Evolutionary conservation across 257 asterid species (phyloP).

Genomic region (Solanum appendiculatum): DNA sequence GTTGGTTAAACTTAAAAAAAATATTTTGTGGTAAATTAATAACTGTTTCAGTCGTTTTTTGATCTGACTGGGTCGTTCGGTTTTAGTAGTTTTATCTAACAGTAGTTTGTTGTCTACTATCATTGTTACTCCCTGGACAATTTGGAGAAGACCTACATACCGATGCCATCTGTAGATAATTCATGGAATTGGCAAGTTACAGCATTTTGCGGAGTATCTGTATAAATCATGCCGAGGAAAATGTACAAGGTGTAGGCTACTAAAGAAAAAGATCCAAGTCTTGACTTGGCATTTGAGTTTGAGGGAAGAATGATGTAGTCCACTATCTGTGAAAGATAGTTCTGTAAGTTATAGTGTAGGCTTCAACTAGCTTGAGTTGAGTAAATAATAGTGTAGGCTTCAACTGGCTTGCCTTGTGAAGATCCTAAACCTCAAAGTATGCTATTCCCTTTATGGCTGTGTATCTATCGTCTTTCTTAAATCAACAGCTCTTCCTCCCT

Average conservation of each 20-base stretch:
- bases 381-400: background rate
- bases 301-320: background rate
- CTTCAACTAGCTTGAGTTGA: background rate
- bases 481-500: background rate
- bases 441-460: background rate
- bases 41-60: background rate
- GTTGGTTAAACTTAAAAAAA: no score
- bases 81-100: background rate
- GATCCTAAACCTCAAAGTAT: background rate
- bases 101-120: background rate
- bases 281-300: background rate
- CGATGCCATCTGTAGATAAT: background rate
- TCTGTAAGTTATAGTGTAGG: background rate
- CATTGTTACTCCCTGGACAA: background rate
- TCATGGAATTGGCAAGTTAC: background rate
- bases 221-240: background rate
- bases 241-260: background rate
- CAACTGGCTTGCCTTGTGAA: background rate
- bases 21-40: no score
- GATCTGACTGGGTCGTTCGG: background rate
- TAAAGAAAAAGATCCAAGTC: background rate
- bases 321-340: background rate
- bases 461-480: background rate
- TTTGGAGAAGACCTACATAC: background rate
- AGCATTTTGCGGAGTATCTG: background rate